phyloP scores from a whole-genome alignment of 345 rosid species.

The Adansonia digitata region DNA sequence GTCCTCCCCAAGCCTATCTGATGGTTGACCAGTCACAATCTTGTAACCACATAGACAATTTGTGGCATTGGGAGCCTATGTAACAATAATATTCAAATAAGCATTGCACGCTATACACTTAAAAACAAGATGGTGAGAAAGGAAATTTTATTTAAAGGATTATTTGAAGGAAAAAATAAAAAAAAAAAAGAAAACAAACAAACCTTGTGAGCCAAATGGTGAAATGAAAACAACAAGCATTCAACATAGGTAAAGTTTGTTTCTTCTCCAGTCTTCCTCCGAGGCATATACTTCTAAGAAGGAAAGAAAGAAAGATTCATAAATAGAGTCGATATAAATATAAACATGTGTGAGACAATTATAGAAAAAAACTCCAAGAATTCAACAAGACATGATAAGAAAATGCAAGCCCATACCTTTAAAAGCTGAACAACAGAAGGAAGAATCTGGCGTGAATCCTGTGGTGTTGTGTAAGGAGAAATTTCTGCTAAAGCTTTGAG shows the following conservation, averaged over 20 bases:
- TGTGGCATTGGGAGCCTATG: slow-evolving; percentile 94
- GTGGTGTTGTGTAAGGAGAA: slow-evolving; percentile 81
- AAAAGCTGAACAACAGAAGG: slow-evolving; percentile 82
- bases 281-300: slow-evolving; percentile 83
- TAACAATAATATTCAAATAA: slow-evolving; percentile 24
- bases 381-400: background rate
- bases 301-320: background rate
- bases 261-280: slow-evolving; percentile 87
- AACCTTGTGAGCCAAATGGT: slow-evolving; percentile 94
- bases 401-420: slow-evolving; percentile 44
- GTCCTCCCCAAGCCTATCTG: slow-evolving; percentile 95
- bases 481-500: slow-evolving; percentile 91
- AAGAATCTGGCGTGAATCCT: slow-evolving; percentile 90
- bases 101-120: background rate
- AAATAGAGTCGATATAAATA: background rate
- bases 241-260: slow-evolving; percentile 94
- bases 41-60: slow-evolving; percentile 92
- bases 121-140: background rate
- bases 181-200: too few species aligned
- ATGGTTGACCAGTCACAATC: slow-evolving; percentile 95
- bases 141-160: background rate
- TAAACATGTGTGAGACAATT: background rate
- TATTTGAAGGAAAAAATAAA: background rate
- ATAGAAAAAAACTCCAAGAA: slow-evolving; percentile 2
- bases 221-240: slow-evolving; percentile 81